Conservation (phyloP, 2,329 filamentous ascomycete genomes). For the Fusarium protoensiforme region DNA sequence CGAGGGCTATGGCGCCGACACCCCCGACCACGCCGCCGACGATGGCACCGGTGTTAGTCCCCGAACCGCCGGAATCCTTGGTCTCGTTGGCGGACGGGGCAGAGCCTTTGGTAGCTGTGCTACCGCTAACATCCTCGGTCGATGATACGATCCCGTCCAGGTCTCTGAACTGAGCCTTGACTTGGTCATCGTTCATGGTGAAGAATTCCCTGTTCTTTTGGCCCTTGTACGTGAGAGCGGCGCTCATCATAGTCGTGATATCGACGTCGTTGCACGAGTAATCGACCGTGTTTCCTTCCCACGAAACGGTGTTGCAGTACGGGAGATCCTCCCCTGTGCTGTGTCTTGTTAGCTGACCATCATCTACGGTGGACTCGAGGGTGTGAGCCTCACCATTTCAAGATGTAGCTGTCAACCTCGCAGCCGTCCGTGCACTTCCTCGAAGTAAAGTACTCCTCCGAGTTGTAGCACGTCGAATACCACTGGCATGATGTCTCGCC, state of each 20-base stretch:
- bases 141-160: neutral
- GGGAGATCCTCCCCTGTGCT: slow-evolving; percentile 5
- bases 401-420: slow-evolving; percentile 19
- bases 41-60: slow-evolving; percentile 10
- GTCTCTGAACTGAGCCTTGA: neutral
- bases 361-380: neutral
- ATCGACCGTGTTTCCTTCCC: slow-evolving; percentile 5
- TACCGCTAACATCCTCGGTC: neutral
- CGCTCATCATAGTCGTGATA: slow-evolving; percentile 16
- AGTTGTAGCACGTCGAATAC: slow-evolving; percentile 17
- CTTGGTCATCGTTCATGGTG: slow-evolving; percentile 9
- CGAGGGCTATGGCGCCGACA: neutral
- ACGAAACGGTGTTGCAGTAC: slow-evolving; percentile 20
- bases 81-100: neutral
- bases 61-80: neutral
- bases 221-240: slow-evolving; percentile 13
- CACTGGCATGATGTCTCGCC: slow-evolving; percentile 7
- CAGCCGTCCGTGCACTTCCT: slow-evolving; percentile 21
- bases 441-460: slow-evolving; percentile 13
- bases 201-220: neutral
- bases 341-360: neutral
- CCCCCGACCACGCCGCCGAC: slow-evolving; percentile 20
- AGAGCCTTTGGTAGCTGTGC: neutral
- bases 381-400: slow-evolving; percentile 16
- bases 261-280: slow-evolving; percentile 26